These are phyloP conservation scores for Suhomyces ambrosiae DNA, from an alignment of 1,139 yeast genomes.

Conservation along the genomic window DNA sequence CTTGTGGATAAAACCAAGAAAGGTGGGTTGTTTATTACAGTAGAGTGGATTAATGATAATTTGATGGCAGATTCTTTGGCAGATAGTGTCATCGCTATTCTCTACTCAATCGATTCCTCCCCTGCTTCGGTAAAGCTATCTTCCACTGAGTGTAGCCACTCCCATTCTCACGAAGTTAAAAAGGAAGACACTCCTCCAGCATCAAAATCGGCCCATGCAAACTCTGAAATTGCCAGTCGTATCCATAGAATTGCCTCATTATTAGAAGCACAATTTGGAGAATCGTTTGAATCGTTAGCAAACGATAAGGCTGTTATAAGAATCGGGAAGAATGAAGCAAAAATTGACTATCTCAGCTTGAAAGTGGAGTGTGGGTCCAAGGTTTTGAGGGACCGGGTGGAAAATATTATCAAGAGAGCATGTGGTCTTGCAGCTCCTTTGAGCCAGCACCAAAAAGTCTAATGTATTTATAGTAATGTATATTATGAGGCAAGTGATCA, in stretches of 20 bases:
- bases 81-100: constrained; percentile 87
- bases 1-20: constrained; percentile 46
- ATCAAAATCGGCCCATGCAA: constrained; percentile 33
- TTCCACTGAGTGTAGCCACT: constrained; percentile 57
- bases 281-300: constrained; percentile 50
- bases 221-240: constrained; percentile 50
- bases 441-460: constrained; percentile 29
- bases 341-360: constrained; percentile 62
- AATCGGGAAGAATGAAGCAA: constrained; percentile 77
- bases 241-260: constrained; percentile 64
- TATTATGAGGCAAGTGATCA: not conserved
- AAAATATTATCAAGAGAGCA: constrained; percentile 77
- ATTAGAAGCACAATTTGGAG: constrained; percentile 86
- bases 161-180: constrained; percentile 24
- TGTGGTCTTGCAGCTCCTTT: constrained; percentile 84
- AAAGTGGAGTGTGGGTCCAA: constrained; percentile 76
- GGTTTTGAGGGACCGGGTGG: constrained; percentile 79
- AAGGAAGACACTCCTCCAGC: constrained; percentile 18
- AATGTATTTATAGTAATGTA: constrained; percentile 1
- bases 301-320: constrained; percentile 54
- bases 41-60: constrained; percentile 91
- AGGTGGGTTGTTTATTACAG: constrained; percentile 50
- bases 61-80: constrained; percentile 88
- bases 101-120: constrained; percentile 88
- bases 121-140: constrained; percentile 93